Conservation (phyloP, 139 green algal genomes). For the Pleodorina starrii region DNA sequence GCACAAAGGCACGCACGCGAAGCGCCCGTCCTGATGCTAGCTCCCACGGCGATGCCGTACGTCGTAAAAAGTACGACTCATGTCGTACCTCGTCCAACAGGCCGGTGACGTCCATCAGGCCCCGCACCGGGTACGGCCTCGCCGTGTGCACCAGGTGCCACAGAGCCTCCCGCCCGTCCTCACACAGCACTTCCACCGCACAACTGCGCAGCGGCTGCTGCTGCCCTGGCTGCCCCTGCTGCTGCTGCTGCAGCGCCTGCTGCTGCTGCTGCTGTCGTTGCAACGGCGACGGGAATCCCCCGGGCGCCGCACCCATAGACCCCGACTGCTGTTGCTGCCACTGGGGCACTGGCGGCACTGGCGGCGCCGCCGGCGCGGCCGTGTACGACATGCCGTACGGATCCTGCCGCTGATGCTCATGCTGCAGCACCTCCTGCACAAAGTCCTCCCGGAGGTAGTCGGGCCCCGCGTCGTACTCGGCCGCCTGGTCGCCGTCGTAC, state of each 20-base stretch:
- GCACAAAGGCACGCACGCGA: no score
- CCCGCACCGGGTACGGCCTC: conserved; percentile 85
- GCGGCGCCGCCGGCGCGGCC: background rate
- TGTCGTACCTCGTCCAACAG: conserved; percentile 17
- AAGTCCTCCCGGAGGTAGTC: conserved; percentile 16
- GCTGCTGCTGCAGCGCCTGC: background rate
- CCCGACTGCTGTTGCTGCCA: background rate
- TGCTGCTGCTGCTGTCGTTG: background rate
- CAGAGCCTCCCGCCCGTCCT: conserved; percentile 76
- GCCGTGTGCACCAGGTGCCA: conserved; percentile 67
- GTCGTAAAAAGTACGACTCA: no score
- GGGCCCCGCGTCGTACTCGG: background rate
- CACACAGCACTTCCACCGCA: conserved; percentile 89
- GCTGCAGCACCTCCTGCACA: background rate
- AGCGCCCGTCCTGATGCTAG: no score
- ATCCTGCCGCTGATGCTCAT: no score
- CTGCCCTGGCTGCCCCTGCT: background rate
- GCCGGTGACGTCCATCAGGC: conserved; percentile 70
- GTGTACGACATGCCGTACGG: no score
- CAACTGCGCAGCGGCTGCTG: conserved; percentile 72
- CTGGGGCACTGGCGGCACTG: background rate
- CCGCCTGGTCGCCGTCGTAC: background rate
- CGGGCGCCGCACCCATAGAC: no score
- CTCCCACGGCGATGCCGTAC: no score
- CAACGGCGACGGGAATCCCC: no score